These are phyloP conservation scores for Dryadomyces quercus-mongolicae DNA, from an alignment of 2,329 filamentous ascomycete species.

Conservation along the genomic window DNA sequence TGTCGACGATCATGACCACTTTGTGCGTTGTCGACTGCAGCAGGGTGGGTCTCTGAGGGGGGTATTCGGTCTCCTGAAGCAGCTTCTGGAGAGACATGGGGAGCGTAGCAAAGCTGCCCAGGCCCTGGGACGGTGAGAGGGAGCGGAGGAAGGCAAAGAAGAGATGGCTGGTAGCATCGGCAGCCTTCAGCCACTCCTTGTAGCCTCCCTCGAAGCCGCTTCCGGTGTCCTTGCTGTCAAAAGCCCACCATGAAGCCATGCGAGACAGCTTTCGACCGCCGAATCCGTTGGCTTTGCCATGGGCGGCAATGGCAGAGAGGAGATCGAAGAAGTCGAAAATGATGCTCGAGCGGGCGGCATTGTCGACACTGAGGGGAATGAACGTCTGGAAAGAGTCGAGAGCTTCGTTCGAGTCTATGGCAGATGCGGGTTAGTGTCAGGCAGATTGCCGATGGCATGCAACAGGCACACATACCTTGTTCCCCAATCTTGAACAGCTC, in stretches of 20 bases:
- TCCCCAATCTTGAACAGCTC: conserved; percentile 93
- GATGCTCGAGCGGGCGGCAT: conserved; percentile 71
- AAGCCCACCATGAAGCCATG: conserved; percentile 97
- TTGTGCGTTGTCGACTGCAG: conserved; percentile 73
- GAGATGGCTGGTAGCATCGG: conserved; percentile 89
- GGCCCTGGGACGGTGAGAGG: conserved; percentile 65
- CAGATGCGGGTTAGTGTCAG: background rate
- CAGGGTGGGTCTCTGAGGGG: conserved; percentile 64
- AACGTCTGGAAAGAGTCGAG: conserved; percentile 93
- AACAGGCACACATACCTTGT: conserved; percentile 45
- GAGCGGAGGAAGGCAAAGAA: conserved; percentile 97
- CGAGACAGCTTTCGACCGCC: conserved; percentile 88
- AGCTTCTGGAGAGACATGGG: conserved; percentile 86
- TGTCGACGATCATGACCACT: conserved; percentile 93
- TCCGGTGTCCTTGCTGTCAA: conserved; percentile 76
- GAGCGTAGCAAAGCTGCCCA: conserved; percentile 71
- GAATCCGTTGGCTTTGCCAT: conserved; percentile 86
- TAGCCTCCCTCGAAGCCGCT: conserved; percentile 95
- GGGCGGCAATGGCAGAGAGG: conserved; percentile 77
- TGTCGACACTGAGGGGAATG: conserved; percentile 86
- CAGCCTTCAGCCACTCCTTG: conserved; percentile 77
- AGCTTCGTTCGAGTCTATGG: conserved; percentile 75
- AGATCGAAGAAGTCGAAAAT: conserved; percentile 97
- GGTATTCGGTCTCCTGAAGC: conserved; percentile 86
- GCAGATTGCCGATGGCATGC: background rate